Evolutionary conservation across 495 filamentous ascomycete species (phyloP), one percentile per base, ranked within the genome.

Genomic region (Trichoderma reesei): DNA sequence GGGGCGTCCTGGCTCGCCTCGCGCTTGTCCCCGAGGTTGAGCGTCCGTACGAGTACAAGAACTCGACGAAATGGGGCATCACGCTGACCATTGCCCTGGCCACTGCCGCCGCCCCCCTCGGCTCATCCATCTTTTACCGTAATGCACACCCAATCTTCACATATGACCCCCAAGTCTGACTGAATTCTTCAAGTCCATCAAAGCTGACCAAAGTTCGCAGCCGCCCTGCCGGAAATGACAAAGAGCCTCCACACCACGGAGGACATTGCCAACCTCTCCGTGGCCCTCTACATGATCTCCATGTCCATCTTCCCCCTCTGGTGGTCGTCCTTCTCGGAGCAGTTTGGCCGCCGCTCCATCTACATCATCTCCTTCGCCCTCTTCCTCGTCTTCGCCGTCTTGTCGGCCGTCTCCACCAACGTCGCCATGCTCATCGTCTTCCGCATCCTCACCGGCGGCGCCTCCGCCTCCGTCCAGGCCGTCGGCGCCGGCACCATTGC

Each of bases 261-360:
- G n/a, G 88, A 89, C 1, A 78, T 92, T 37, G 85, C 90, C 33
- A 96, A 96, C 70, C 69, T 96, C 56, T 88, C 89, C 5, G 87
- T 95, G 10, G 89, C 92, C 2, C 72, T 96, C 61, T 96, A 95
- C 71, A 93, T 96, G 92, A 81, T 96, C 7, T 78, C 83, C 63
- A 94, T 96, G 91, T 84, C 87, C 18, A 90, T 96, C 34, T 96
- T 92, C 66, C 92, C 92, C 2, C 81, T 97, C 5, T 97, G 91
- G 91, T 96, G 92, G 92, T 94, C 90, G 3, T 88, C 86, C 3
- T 95, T 96, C 71, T 92, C 89, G 11, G 93, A 97, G 73, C 82
- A 84, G 4, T 73, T 90, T 3, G 93, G 93, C 26, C 84, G 93
- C 44, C 82, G 93, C 34, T 90, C 87, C 8, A 91, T 98, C 62